Base-by-base conservation (phyloP, 148 eudicot species). In the Rhododendron ferrugineum region DNA sequence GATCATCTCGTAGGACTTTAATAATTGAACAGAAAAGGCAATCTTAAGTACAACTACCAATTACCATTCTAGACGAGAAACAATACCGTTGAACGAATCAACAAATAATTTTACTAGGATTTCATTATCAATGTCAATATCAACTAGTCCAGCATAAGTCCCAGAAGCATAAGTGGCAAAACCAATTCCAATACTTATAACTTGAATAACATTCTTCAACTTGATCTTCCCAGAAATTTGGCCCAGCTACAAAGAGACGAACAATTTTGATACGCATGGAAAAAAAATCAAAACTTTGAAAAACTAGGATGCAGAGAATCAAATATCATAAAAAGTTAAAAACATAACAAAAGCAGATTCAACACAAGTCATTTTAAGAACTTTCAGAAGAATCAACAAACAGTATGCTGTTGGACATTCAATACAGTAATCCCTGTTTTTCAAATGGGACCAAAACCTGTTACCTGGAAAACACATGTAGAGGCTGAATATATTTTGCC, bases 251-350 rank as follows among this genome's bases (percentile, higher is more conserved):
- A 5, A 56, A 23, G 11, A 6, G 42, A 16, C 20, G 26, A 79
- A 26, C 60, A 50, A 30, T 18, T 50, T 30, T 30, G 44, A 80
- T 30, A 34, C 23, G 68, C 66, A 18, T 28, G 44, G 5, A 15
- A 64, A 52, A 11, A 77, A 83, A 60, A 62, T 83, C 42, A 13
- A 76, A 84, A 84, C 26, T 23, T 82, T 32, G 50, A 7, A 44
- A 82, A 82, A 42, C 8, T 30, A 42, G 34, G 52, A 46, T 46
- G 37, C 15, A 11, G 11, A 66, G 74, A 62, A 66, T 22, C 64
- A 58, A 42, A 42, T 9, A 64, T 20, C 18, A 66, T 23, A 14
- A 18, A n/a, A n/a, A n/a, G n/a, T n/a, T n/a, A n/a, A n/a, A 36
- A 47, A 47, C 11, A 49, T 50, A 28, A 32, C 32, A 5, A 82